These are phyloP conservation scores for Theileria parva DNA, from an alignment of 169 alveolate genomes.

Conservation along the genomic window DNA sequence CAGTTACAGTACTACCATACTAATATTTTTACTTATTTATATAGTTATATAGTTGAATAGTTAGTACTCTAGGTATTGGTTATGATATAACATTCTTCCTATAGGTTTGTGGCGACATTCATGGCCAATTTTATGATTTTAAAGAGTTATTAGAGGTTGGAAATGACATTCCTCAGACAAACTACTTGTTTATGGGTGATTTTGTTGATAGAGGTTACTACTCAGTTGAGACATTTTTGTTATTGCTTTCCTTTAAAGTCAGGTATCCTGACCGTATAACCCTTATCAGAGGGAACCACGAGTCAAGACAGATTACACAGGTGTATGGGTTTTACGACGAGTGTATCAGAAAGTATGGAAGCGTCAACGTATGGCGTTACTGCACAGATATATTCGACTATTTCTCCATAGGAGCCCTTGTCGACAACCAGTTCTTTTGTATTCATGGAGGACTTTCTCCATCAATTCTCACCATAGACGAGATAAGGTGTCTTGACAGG, in stretches of 20 bases:
- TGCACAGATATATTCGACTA: conserved; percentile 98
- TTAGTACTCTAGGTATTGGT: neutral
- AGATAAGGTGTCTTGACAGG: conserved; percentile 91
- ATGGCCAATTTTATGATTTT: conserved; percentile 95
- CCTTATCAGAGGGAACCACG: conserved; percentile 98
- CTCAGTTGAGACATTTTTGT: conserved; percentile 97
- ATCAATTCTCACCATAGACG: conserved; percentile 89
- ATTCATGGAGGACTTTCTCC: conserved; percentile 99
- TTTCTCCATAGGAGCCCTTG: conserved; percentile 94
- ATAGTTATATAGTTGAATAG: neutral
- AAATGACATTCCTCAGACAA: conserved; percentile 84
- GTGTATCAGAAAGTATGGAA: conserved; percentile 97
- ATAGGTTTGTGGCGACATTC: conserved; percentile 95
- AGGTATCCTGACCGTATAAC: conserved; percentile 96
- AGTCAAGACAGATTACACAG: conserved; percentile 96
- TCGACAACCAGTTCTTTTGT: conserved; percentile 94
- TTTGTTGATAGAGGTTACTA: conserved; percentile 99
- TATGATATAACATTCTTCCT: neutral
- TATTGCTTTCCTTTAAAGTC: conserved; percentile 93
- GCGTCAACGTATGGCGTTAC: conserved; percentile 97
- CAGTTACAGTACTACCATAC: conserved; percentile 88
- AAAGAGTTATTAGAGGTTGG: conserved; percentile 90
- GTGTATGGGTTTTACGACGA: conserved; percentile 99
- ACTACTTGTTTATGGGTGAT: conserved; percentile 98
- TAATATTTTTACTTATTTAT: neutral